phyloP scores from a whole-genome alignment of 2,329 filamentous ascomycete species.

The Epichloe elymi region DNA sequence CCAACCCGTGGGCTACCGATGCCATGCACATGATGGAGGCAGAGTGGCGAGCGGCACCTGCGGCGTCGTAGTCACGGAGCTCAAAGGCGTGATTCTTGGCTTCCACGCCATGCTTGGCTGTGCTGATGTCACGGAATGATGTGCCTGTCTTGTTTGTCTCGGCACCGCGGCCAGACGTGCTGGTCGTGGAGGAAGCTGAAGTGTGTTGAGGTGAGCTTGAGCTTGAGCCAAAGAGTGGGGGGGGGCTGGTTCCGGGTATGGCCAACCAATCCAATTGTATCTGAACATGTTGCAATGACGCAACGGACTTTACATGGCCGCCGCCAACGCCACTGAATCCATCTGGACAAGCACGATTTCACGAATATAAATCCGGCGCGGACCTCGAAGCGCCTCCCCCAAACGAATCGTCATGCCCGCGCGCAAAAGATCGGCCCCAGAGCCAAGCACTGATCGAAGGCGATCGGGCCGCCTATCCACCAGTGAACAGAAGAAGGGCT shows the following conservation, averaged over 20 bases:
- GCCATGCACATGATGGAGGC: constrained; percentile 3
- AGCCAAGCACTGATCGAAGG: constrained; percentile 18
- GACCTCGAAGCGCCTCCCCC: background rate
- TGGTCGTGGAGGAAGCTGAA: background rate
- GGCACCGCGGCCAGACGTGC: no score
- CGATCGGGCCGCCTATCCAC: constrained; percentile 34
- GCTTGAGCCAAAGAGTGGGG: background rate
- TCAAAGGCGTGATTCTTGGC: no score
- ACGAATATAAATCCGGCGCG: background rate
- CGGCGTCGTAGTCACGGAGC: no score
- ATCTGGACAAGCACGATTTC: background rate
- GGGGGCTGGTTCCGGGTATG: no score
- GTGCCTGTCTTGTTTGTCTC: no score
- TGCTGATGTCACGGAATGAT: background rate
- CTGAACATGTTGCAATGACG: background rate
- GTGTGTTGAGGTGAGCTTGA: no score
- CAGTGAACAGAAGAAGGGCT: constrained; percentile 35
- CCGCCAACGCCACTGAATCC: no score
- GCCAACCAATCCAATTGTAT: background rate
- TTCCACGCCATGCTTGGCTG: no score
- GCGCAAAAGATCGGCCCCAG: background rate
- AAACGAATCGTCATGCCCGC: constrained; percentile 1
- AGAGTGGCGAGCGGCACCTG: constrained; percentile 26
- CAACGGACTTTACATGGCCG: background rate
- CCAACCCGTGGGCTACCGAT: background rate